Evolutionary conservation across 352 stramenopile species (phyloP).

Genomic region (Phytophthora brassicae): DNA sequence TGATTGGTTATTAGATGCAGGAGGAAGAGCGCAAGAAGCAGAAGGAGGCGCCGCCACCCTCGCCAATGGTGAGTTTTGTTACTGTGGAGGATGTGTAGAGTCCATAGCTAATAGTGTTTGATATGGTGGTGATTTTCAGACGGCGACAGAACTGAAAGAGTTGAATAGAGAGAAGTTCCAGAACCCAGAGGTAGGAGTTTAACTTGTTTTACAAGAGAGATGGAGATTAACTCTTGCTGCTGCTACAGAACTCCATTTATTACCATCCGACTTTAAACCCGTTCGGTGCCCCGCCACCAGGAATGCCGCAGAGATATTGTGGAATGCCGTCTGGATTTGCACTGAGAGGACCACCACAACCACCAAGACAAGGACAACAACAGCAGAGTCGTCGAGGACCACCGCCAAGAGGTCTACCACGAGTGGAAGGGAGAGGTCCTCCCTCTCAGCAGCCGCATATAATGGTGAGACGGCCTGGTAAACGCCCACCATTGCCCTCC

Average conservation of each 20-base stretch:
- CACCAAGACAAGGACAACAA: slow-evolving; percentile 9
- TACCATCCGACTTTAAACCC: slow-evolving; percentile 82
- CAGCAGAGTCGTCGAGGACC: slow-evolving; percentile 14
- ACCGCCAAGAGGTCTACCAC: neutral
- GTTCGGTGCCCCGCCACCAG: slow-evolving; percentile 68
- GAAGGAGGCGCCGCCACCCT: slow-evolving; percentile 27
- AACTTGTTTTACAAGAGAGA: neutral
- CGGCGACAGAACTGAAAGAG: slow-evolving; percentile 47
- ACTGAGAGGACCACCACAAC: neutral
- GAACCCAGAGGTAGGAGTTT: slow-evolving; percentile 55
- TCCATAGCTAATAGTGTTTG: slow-evolving; percentile 1
- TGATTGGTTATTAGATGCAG: slow-evolving; percentile 34
- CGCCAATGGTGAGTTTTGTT: slow-evolving; percentile 30
- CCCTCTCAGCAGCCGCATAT: slow-evolving; percentile 10
- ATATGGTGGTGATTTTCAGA: slow-evolving; percentile 33
- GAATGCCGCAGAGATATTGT: slow-evolving; percentile 62
- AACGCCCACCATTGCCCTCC: slow-evolving; percentile 57
- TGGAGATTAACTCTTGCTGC: neutral
- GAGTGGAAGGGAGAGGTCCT: slow-evolving; percentile 1
- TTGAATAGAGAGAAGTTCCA: slow-evolving; percentile 68
- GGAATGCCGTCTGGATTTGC: slow-evolving; percentile 26
- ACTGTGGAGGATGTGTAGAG: neutral
- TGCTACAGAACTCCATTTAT: slow-evolving; percentile 71
- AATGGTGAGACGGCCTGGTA: slow-evolving; percentile 47
- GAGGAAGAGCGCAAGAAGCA: slow-evolving; percentile 44